phyloP scores from a whole-genome alignment of 2,329 filamentous ascomycete species.

The Fusarium sp. region DNA sequence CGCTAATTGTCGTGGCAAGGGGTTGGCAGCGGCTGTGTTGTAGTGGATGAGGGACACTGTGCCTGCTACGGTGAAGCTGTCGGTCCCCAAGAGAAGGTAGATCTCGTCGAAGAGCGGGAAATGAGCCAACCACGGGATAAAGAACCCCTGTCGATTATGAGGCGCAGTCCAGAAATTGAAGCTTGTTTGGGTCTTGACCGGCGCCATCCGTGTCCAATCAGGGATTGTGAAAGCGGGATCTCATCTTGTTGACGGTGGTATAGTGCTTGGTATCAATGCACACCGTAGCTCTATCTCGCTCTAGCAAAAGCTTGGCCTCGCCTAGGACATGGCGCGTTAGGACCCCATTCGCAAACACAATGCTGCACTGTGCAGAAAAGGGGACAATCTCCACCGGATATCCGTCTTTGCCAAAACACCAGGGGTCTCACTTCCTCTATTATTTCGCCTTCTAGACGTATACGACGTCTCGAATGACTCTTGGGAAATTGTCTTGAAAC shows the following conservation, averaged over 20 bases:
- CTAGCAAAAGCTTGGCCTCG: conserved; percentile 24
- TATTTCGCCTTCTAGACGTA: conserved; percentile 27
- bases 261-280: conserved; percentile 35
- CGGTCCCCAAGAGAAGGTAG: conserved; percentile 11
- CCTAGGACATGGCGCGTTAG: conserved; percentile 14
- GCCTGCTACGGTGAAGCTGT: conserved; percentile 19
- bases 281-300: conserved; percentile 26
- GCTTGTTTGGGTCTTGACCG: conserved; percentile 40
- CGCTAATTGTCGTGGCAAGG: conserved; percentile 37
- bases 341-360: background rate
- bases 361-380: conserved; percentile 42
- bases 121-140: conserved; percentile 21
- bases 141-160: conserved; percentile 27
- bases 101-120: conserved; percentile 12
- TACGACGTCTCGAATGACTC: conserved; percentile 31
- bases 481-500: conserved; percentile 38
- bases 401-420: conserved; percentile 34
- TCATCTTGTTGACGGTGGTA: conserved; percentile 46
- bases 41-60: conserved; percentile 29
- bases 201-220: conserved; percentile 38
- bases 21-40: conserved; percentile 19
- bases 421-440: conserved; percentile 31
- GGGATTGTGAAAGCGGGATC: conserved; percentile 15
- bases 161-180: conserved; percentile 44
- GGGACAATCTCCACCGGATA: conserved; percentile 45